phyloP scores from a whole-genome alignment of 2,329 filamentous ascomycete genomes.

The Phaeomoniella chlamydospora region DNA sequence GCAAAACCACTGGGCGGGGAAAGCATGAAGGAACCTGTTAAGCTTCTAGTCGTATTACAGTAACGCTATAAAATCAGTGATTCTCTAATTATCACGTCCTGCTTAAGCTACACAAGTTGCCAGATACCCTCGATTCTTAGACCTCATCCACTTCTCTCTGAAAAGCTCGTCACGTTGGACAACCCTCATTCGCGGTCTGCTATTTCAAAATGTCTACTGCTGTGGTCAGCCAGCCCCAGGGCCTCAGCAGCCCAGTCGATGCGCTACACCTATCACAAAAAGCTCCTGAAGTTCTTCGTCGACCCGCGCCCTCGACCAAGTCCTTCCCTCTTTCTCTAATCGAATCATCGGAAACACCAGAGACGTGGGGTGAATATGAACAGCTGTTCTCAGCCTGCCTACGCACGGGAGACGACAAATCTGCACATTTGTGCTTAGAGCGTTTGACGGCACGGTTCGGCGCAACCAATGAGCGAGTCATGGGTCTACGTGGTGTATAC shows the following conservation, averaged over 20 bases:
- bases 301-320: slow-evolving; percentile 31
- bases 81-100: too few species aligned
- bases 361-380: slow-evolving; percentile 75
- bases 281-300: slow-evolving; percentile 27
- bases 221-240: neutral
- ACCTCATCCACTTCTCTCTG: too few species aligned
- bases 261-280: slow-evolving; percentile 26
- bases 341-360: slow-evolving; percentile 50
- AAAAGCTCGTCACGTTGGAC: too few species aligned
- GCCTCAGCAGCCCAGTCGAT: slow-evolving; percentile 26
- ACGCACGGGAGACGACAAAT: slow-evolving; percentile 65
- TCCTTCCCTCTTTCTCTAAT: slow-evolving; percentile 38
- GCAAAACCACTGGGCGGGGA: too few species aligned
- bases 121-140: too few species aligned
- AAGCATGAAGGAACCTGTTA: too few species aligned
- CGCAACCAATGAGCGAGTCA: slow-evolving; percentile 66
- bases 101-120: too few species aligned
- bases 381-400: slow-evolving; percentile 76
- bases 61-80: too few species aligned
- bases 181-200: too few species aligned
- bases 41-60: too few species aligned
- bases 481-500: slow-evolving; percentile 68
- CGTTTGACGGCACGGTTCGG: slow-evolving; percentile 71
- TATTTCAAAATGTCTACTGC: neutral
- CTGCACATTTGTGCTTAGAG: slow-evolving; percentile 62